Base-by-base conservation (phyloP, 2,329 filamentous ascomycete genomes). In the Fusarium sp. region DNA sequence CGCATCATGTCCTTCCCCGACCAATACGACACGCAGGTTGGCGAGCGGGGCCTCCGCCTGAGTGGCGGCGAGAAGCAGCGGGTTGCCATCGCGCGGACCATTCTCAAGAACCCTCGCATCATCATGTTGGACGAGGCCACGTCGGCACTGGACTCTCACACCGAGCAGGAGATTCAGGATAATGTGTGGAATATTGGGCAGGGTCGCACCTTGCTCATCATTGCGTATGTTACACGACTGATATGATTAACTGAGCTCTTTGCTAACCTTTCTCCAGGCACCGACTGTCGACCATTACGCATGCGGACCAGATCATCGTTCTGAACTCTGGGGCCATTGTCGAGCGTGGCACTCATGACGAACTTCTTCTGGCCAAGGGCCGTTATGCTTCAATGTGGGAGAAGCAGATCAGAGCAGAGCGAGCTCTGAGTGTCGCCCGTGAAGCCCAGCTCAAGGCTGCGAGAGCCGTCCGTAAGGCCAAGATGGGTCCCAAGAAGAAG, bases 51-150 rank as follows among this genome's bases (percentile, higher is more conserved):
- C 35, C 87, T 98, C 58, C 92, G 95, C 61, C 87, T 98, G 4
- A 97, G 94, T 70, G 95, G 95, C 68, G 95, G 95, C 62, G 95
- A 98, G 83, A 97, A 97, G 82, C 95, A 98, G 82, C 92, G 95
- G 61, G 94, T 98, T 57, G 95, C 95, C 4, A 98, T 98, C 82
- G 95, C 95, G 23, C 92, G 95, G 64, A 97, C 95, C 0, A 97
- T 98, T 73, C 88, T 98, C 75, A 98, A 98, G 84, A 91, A 97
- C 76, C 95, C 95, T 2, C 92, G 93, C 61, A 95, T 98, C 79
- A 97, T 98, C 80, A 93, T 98, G 84, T 87, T 98, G 43, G 95
- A 98, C 81, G 95, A 98, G 83, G 95, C 95, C 14, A 98, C 95
- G 2, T 96, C 95, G 37, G 95, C 95, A 11, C 87, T 98, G 34